Evolutionary conservation across 768 basidiomycete genomes (phyloP).

Genomic region (Cystofilobasidium macerans): DNA sequence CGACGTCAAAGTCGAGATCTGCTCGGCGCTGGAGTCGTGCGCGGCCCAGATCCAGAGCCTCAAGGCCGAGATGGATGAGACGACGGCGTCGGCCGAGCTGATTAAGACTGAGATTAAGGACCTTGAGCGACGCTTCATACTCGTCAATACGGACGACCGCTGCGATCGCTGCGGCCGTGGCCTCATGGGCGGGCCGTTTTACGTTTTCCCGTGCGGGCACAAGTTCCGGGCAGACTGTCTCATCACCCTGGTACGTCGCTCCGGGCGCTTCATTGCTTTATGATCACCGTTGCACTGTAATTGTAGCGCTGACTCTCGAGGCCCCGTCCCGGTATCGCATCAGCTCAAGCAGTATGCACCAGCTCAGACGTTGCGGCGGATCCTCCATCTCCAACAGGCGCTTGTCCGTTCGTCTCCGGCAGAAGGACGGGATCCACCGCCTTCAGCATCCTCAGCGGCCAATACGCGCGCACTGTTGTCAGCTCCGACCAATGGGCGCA

Average conservation of each 20-base stretch:
- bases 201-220: slow-evolving; percentile 97
- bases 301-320: neutral
- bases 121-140: slow-evolving; percentile 79
- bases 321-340: neutral
- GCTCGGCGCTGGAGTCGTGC: slow-evolving; percentile 86
- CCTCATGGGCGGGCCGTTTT: slow-evolving; percentile 81
- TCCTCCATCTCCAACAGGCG: slow-evolving; percentile 73
- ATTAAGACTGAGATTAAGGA: slow-evolving; percentile 84
- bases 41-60: slow-evolving; percentile 78
- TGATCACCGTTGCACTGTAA: neutral
- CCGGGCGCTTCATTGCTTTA: neutral
- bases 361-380: slow-evolving; percentile 65
- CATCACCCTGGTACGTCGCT: slow-evolving; percentile 65
- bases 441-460: slow-evolving; percentile 18
- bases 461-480: slow-evolving; percentile 56
- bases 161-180: slow-evolving; percentile 69
- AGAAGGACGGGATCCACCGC: neutral
- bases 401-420: slow-evolving; percentile 49
- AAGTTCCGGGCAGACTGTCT: slow-evolving; percentile 96
- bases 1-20: slow-evolving; percentile 98
- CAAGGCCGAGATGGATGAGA: slow-evolving; percentile 92
- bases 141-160: slow-evolving; percentile 73
- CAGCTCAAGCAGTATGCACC: slow-evolving; percentile 93
- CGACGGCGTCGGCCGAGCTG: slow-evolving; percentile 77
- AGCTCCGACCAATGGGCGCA: slow-evolving; percentile 40